These are phyloP conservation scores for Dipteronia sinensis DNA, from an alignment of 345 rosid genomes.

Conservation along the genomic window DNA sequence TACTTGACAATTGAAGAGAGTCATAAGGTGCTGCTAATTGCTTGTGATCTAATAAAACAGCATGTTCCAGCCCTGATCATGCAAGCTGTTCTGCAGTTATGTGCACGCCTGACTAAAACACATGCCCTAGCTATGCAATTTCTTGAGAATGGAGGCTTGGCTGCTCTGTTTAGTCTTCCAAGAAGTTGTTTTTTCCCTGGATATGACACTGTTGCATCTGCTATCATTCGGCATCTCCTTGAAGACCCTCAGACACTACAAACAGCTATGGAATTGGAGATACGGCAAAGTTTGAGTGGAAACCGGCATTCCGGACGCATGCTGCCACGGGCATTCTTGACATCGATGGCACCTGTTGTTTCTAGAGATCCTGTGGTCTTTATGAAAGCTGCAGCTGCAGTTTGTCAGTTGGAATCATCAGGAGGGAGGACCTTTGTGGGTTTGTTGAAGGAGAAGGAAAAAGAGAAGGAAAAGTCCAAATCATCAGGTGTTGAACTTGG, in stretches of 20 bases:
- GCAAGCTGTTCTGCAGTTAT: constrained; percentile 96
- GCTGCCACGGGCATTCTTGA: constrained; percentile 65
- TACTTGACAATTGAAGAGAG: constrained; percentile 76
- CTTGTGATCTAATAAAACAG: constrained; percentile 75
- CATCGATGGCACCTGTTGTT: constrained; percentile 87
- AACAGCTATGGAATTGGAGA: constrained; percentile 96
- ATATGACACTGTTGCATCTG: constrained; percentile 87
- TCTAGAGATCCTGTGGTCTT: constrained; percentile 88
- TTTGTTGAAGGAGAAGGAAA: constrained; percentile 76
- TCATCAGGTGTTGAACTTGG: constrained; percentile 60
- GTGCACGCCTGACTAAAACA: constrained; percentile 90
- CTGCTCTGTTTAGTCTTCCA: constrained; percentile 80
- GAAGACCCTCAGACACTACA: constrained; percentile 98
- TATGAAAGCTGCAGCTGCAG: constrained; percentile 79
- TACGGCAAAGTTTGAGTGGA: constrained; percentile 75
- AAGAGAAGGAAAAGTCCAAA: constrained; percentile 66
- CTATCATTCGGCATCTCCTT: constrained; percentile 83
- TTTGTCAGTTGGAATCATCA: constrained; percentile 88
- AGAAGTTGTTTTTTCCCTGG: constrained; percentile 86
- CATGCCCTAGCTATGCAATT: constrained; percentile 77
- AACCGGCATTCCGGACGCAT: constrained; percentile 75
- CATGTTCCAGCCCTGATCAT: constrained; percentile 84
- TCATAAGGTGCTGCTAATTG: constrained; percentile 61
- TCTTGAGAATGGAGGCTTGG: constrained; percentile 83
- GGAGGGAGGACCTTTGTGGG: constrained; percentile 83